Percentiles rank a stretch among this genome's conserved stretches.
Evolutionary conservation across 2,329 filamentous ascomycete species (phyloP).

Genomic region (Samsoniella hepiali): DNA sequence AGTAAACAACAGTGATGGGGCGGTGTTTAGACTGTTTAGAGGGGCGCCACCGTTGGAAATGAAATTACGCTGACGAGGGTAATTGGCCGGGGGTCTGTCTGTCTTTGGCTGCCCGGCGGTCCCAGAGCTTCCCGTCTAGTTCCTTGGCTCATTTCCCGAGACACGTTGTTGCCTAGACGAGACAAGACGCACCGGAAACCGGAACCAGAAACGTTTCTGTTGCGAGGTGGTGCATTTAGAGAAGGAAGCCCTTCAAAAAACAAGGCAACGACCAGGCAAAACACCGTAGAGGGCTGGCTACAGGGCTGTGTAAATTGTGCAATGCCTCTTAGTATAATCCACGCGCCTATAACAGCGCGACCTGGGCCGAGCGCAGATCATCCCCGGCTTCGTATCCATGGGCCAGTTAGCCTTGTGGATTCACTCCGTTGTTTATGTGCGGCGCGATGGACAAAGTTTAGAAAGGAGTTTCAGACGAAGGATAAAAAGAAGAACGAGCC

Average conservation of each 20-base stretch:
- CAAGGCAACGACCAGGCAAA: no score
- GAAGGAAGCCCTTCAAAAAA: background rate
- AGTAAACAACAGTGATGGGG: no score
- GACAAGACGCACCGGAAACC: background rate
- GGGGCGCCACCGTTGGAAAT: no score
- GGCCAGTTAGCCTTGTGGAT: background rate
- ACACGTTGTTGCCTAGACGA: background rate
- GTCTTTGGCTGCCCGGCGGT: no score
- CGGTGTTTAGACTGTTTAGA: no score
- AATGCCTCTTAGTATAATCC: no score
- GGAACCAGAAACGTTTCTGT: background rate
- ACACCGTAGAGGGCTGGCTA: background rate
- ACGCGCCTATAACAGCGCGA: background rate
- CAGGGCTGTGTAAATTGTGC: background rate
- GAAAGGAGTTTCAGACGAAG: no score
- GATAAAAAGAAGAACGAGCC: no score
- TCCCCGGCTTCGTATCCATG: background rate
- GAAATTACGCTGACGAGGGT: conserved; percentile 5
- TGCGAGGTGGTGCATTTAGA: background rate
- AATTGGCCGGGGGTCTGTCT: background rate
- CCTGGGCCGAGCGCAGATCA: background rate
- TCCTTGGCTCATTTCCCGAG: conserved; percentile 12
- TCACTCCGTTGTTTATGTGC: background rate
- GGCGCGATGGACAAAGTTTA: no score
- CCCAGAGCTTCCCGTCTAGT: no score